These are phyloP conservation scores for Sarocladiaceae sp. DNA, from an alignment of 2,329 filamentous ascomycete genomes.

Conservation along the genomic window DNA sequence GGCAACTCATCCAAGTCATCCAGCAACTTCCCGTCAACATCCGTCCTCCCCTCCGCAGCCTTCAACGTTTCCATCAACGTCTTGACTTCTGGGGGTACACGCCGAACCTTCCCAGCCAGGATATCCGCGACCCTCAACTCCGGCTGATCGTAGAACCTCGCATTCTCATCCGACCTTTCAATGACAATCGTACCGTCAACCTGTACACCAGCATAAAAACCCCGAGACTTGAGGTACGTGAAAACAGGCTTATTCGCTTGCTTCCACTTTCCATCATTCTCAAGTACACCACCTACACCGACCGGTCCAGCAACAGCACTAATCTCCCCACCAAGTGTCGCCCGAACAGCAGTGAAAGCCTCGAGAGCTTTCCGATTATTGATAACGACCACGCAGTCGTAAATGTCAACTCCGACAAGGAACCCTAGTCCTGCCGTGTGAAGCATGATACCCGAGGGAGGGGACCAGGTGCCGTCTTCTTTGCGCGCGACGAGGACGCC, in stretches of 20 bases:
- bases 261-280: constrained; percentile 45
- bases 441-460: constrained; percentile 75
- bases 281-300: constrained; percentile 68
- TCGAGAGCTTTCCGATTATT: constrained; percentile 72
- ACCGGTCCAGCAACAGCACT: constrained; percentile 66
- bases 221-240: constrained; percentile 78
- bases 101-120: constrained; percentile 36
- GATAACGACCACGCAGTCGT: constrained; percentile 83
- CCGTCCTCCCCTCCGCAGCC: constrained; percentile 26
- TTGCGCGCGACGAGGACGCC: constrained; percentile 60
- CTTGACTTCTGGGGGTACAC: constrained; percentile 20
- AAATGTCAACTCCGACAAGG: constrained; percentile 77
- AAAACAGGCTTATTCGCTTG: constrained; percentile 50
- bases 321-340: constrained; percentile 73
- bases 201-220: constrained; percentile 81
- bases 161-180: constrained; percentile 79
- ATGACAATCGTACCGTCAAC: constrained; percentile 83
- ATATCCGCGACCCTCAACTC: constrained; percentile 35
- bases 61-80: constrained; percentile 30
- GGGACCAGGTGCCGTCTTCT: constrained; percentile 67
- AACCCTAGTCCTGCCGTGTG: constrained; percentile 77
- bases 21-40: constrained; percentile 27
- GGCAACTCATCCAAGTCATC: constrained; percentile 29
- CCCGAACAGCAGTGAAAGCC: constrained; percentile 69
- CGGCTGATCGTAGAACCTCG: constrained; percentile 67